Percentiles rank a stretch among this genome's conserved stretches.
These are phyloP conservation scores for Phytophthora fragariae DNA, from an alignment of 352 stramenopile species.

Conservation along the genomic window DNA sequence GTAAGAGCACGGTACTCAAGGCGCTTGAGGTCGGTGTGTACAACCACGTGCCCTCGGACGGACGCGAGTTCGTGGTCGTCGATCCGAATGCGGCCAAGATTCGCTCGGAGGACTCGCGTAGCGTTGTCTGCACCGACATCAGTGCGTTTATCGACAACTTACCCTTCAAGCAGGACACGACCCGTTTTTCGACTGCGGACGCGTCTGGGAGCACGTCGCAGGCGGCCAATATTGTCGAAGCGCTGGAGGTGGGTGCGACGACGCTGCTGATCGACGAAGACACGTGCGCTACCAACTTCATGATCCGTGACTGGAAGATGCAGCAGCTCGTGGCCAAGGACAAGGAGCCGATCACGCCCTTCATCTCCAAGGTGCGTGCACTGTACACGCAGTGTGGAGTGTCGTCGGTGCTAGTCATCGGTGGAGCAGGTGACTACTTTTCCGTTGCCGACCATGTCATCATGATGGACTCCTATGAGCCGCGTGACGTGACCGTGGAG, in stretches of 20 bases:
- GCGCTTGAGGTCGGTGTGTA: constrained; percentile 96
- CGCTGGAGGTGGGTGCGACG: constrained; percentile 90
- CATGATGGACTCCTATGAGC: constrained; percentile 97
- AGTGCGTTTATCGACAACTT: constrained; percentile 97
- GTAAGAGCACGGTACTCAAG: constrained; percentile 97
- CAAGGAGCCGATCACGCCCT: constrained; percentile 98
- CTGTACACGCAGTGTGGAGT: constrained; percentile 91
- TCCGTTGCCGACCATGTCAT: constrained; percentile 96
- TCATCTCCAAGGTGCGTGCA: constrained; percentile 95
- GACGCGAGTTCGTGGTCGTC: constrained; percentile 95
- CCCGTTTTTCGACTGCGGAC: constrained; percentile 92
- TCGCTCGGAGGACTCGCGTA: constrained; percentile 94
- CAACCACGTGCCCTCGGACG: constrained; percentile 96
- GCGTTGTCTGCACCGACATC: constrained; percentile 92
- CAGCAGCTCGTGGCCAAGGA: constrained; percentile 95
- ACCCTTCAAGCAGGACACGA: constrained; percentile 94
- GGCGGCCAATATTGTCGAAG: constrained; percentile 96
- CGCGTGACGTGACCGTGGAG: constrained; percentile 90
- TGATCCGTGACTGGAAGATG: constrained; percentile 98
- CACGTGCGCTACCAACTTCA: constrained; percentile 98
- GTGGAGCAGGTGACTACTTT: constrained; percentile 97
- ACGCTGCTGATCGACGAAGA: constrained; percentile 97
- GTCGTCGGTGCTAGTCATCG: constrained; percentile 96
- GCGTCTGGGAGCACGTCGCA: constrained; percentile 97
- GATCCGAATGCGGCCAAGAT: constrained; percentile 94